Conservation (phyloP, 2,329 filamentous ascomycete genomes). For the Diaporthe sp. region DNA sequence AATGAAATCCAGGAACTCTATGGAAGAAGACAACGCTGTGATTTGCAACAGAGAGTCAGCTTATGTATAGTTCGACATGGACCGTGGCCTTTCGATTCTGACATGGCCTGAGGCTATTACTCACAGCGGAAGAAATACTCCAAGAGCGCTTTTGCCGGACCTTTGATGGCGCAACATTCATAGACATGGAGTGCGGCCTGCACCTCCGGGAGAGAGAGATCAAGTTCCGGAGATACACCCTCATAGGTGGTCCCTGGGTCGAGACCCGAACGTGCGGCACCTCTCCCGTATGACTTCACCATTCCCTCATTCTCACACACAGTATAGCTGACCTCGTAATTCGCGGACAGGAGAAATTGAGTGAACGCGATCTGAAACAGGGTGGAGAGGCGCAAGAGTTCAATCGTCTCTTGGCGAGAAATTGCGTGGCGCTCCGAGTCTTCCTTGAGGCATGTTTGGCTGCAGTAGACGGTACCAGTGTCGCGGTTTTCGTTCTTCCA, state of each 20-base stretch:
- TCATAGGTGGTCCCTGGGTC: accelerated
- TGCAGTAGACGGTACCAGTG: background rate
- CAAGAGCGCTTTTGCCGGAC: background rate
- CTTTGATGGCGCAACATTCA: background rate
- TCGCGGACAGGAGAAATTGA: background rate
- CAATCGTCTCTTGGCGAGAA: background rate
- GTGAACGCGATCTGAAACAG: background rate
- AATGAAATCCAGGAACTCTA: background rate
- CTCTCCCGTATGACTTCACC: accelerated
- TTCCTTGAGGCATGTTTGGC: background rate
- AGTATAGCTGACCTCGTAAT: accelerated
- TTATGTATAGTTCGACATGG: too few relatives aligned
- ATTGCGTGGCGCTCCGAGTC: background rate
- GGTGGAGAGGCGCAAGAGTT: background rate
- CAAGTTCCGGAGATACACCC: background rate
- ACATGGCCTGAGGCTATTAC: background rate
- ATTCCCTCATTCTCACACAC: background rate
- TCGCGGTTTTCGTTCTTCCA: accelerated
- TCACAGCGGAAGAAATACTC: slow-evolving; percentile 12
- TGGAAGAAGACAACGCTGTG: background rate
- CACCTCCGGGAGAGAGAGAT: background rate
- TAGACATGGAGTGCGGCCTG: background rate
- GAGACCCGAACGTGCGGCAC: too few relatives aligned
- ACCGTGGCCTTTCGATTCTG: too few relatives aligned
- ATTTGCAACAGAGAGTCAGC: background rate